A percentile compares a stretch with the other conserved stretches of the same genome.
Evolutionary conservation across 2,329 filamentous ascomycete genomes (phyloP).

Genomic region (Ophiostoma pallidulum): DNA sequence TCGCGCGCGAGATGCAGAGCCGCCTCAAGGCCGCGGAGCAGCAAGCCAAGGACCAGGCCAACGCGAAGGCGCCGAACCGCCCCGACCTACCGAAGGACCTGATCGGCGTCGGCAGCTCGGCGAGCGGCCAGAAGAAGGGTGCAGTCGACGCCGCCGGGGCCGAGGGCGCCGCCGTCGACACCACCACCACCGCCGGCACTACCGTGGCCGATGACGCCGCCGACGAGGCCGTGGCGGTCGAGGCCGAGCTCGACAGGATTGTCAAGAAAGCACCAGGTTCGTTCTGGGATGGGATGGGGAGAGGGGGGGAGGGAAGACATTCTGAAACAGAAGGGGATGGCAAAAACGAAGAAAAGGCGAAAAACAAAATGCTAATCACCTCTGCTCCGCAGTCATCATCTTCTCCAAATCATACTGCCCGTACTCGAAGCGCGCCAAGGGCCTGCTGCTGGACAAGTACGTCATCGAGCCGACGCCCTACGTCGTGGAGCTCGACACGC

Average conservation of each 20-base stretch:
- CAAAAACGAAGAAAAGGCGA: too few species aligned
- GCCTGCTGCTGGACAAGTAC: slow-evolving; percentile 75
- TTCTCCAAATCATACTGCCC: slow-evolving; percentile 95
- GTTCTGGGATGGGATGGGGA: neutral
- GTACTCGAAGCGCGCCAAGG: slow-evolving; percentile 75
- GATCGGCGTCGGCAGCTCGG: slow-evolving; percentile 50
- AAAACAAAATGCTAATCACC: too few species aligned
- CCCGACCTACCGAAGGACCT: slow-evolving; percentile 50
- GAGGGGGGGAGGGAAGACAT: neutral
- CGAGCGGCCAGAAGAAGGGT: slow-evolving; percentile 43
- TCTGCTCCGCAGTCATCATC: slow-evolving; percentile 65
- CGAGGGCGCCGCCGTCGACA: slow-evolving; percentile 24
- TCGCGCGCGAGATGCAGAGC: slow-evolving; percentile 46
- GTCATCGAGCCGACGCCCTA: slow-evolving; percentile 70
- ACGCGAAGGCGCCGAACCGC: slow-evolving; percentile 53
- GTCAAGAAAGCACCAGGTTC: slow-evolving; percentile 74
- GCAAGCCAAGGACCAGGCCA: slow-evolving; percentile 57
- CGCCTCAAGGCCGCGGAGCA: slow-evolving; percentile 60
- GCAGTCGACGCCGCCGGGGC: slow-evolving; percentile 39
- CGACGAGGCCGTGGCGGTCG: slow-evolving; percentile 53
- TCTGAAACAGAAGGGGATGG: too few species aligned
- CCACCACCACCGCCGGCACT: slow-evolving; percentile 25
- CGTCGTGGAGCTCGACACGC: slow-evolving; percentile 83
- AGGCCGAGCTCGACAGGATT: slow-evolving; percentile 65
- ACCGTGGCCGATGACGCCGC: slow-evolving; percentile 36